Base-by-base conservation (phyloP, 352 stramenopile species). In the Halophytophthora polymorphica region DNA sequence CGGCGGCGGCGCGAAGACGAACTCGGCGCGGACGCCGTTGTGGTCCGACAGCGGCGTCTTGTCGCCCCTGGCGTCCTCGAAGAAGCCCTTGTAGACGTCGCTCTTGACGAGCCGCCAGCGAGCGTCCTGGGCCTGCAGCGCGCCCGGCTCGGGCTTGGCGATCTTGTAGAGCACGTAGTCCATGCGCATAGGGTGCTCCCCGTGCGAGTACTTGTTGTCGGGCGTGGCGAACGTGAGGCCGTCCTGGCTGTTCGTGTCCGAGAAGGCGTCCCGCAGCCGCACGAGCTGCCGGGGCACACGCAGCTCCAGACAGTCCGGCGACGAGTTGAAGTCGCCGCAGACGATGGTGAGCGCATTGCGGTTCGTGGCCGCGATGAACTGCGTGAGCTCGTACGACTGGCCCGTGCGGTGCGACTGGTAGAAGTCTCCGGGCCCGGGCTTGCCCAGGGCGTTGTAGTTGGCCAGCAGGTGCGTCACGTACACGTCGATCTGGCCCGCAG, bases 131-230 rank as follows among this genome's bases (percentile, higher is more conserved):
- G 39, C 51, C 18, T 47, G n/a, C n/a, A n/a, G n/a, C n/a, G n/a
- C 37, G 8, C 39, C 37, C 43, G 42, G 46, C 15, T 42, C 28
- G 22, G 50, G 39, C 38, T 55, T 56, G 18, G 52, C 22, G 19
- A 75, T 61, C 60, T 86, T 84, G 72, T 90, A 92, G 45, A 92
- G 66, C 18, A 92, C 63, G 46, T 92, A 92, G 51, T 92, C 82
- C 82, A 92, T 92, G 18, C 82, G 75, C 82, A 92, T 92, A 2
- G 82, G 82, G 56, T 89, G 73, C 11, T 92, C 82, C 1, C 82
- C 78, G 50, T 87, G 70, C 42, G 78, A 90, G 53, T 80, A 92
- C 50, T 87, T 85, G 67, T 92, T 92, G 53, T 92, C 82, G 15
- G 73, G 73, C 1, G 78, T 83, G 3, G 77, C 82, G 43, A 92